Conservation (phyloP, 148 eudicot species). For the Simmondsia chinensis region DNA sequence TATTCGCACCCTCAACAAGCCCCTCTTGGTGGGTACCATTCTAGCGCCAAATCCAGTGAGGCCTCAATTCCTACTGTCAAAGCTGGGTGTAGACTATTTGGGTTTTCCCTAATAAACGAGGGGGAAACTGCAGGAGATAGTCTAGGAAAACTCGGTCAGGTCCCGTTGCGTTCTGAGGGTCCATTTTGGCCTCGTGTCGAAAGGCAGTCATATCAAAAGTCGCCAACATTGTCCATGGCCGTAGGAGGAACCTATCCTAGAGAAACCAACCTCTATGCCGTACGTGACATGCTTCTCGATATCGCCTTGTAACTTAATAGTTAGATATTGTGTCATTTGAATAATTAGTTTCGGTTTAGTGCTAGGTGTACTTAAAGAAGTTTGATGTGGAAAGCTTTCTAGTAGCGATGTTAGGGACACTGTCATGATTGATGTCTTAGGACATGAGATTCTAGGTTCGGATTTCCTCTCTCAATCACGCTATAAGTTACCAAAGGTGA, state of each 20-base stretch:
- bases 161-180: constrained; percentile 10
- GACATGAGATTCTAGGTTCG: too few relatives aligned
- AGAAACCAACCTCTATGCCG: constrained; percentile 35
- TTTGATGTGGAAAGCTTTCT: too few relatives aligned
- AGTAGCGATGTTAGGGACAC: too few relatives aligned
- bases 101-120: constrained; percentile 61
- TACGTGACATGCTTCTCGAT: constrained; percentile 60
- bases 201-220: constrained; percentile 35
- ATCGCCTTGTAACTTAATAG: constrained; percentile 31
- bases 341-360: too few relatives aligned
- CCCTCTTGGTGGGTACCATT: constrained; percentile 11
- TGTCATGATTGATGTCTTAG: too few relatives aligned
- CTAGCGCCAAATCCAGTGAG: constrained; percentile 17
- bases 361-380: too few relatives aligned
- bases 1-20: constrained; percentile 4
- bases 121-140: constrained; percentile 22
- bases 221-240: constrained; percentile 30
- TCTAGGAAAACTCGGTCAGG: constrained; percentile 8
- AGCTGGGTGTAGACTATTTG: constrained; percentile 66
- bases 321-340: background rate
- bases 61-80: constrained; percentile 32
- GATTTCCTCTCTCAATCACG: too few relatives aligned
- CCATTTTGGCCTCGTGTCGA: constrained; percentile 29
- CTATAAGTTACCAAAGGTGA: too few relatives aligned
- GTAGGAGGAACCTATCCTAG: constrained; percentile 30